Conservation (phyloP, 2,329 filamentous ascomycete species). For the Exophiala mesophila region DNA sequence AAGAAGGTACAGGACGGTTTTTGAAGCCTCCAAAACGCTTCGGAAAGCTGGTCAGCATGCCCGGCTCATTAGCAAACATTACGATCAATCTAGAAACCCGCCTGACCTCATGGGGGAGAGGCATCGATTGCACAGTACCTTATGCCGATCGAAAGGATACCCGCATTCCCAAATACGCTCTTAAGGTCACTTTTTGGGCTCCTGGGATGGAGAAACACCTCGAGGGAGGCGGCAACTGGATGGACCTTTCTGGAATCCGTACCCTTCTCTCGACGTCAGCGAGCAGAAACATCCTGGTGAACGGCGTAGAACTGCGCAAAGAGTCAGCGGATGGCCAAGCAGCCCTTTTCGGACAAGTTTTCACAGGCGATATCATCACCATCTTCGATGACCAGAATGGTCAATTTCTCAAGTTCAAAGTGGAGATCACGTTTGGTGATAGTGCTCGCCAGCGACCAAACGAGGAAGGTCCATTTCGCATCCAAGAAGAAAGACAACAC, state of each 20-base stretch:
- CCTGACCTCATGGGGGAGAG: slow-evolving; percentile 73
- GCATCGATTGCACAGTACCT: slow-evolving; percentile 60
- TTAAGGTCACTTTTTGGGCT: slow-evolving; percentile 72
- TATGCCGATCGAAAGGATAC: slow-evolving; percentile 61
- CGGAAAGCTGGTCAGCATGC: slow-evolving; percentile 61
- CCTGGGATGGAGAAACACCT: slow-evolving; percentile 59
- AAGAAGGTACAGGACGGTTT: slow-evolving; percentile 24
- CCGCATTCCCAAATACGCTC: slow-evolving; percentile 74
- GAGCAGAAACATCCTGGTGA: slow-evolving; percentile 69
- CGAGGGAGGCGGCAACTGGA: slow-evolving; percentile 54
- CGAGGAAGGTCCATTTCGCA: slow-evolving; percentile 37
- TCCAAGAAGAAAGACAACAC: slow-evolving; percentile 35
- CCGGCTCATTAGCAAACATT: slow-evolving; percentile 60
- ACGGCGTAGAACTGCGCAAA: slow-evolving; percentile 61
- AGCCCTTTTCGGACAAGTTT: slow-evolving; percentile 60
- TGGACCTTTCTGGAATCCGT: slow-evolving; percentile 52
- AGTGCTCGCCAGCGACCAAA: slow-evolving; percentile 39
- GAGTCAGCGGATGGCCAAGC: slow-evolving; percentile 49
- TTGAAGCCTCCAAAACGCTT: slow-evolving; percentile 42
- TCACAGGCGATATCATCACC: slow-evolving; percentile 71
- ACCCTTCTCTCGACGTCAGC: slow-evolving; percentile 76
- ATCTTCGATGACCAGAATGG: slow-evolving; percentile 55
- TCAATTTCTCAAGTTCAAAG: slow-evolving; percentile 39
- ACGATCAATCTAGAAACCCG: slow-evolving; percentile 62
- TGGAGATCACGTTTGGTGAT: slow-evolving; percentile 45